Conservation (phyloP, 2,329 filamentous ascomycete species). For the Xylariales sp. region DNA sequence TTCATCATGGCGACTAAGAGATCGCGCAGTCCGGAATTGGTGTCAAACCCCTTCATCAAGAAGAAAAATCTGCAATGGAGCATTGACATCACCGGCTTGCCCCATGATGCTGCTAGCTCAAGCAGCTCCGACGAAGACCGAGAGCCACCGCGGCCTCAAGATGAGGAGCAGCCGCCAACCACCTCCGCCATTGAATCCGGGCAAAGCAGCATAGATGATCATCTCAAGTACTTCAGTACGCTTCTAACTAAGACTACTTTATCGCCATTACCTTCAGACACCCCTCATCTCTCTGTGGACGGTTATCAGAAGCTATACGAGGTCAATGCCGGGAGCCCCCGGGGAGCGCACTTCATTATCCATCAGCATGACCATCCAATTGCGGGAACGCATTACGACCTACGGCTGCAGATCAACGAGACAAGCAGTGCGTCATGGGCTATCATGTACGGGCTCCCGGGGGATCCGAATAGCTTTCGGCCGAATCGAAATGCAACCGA, state of each 20-base stretch:
- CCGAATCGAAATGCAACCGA: conserved; percentile 70
- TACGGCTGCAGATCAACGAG: conserved; percentile 75
- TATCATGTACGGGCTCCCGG: conserved; percentile 72
- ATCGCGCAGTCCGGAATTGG: conserved; percentile 50
- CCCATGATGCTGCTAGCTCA: conserved; percentile 30
- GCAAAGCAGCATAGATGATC: conserved; percentile 52
- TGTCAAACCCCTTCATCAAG: conserved; percentile 61
- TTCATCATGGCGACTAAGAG: conserved; percentile 49
- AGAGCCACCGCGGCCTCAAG: conserved; percentile 15
- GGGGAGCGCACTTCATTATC: conserved; percentile 71
- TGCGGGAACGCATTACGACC: conserved; percentile 75
- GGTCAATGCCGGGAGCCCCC: conserved; percentile 45
- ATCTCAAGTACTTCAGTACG: conserved; percentile 54
- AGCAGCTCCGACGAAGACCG: conserved; percentile 33
- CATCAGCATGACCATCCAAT: conserved; percentile 80
- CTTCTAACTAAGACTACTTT: conserved; percentile 48
- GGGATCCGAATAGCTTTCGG: conserved; percentile 65
- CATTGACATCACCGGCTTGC: conserved; percentile 45
- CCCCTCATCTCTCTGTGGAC: conserved; percentile 52
- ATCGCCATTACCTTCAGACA: conserved; percentile 37
- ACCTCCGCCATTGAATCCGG: conserved; percentile 57
- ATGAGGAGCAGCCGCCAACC: conserved; percentile 40
- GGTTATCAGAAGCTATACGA: conserved; percentile 54
- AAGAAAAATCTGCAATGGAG: conserved; percentile 60
- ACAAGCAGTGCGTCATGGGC: conserved; percentile 74